These are phyloP conservation scores for Fusarium sp. DNA, from an alignment of 2,329 filamentous ascomycete species.

Conservation along the genomic window DNA sequence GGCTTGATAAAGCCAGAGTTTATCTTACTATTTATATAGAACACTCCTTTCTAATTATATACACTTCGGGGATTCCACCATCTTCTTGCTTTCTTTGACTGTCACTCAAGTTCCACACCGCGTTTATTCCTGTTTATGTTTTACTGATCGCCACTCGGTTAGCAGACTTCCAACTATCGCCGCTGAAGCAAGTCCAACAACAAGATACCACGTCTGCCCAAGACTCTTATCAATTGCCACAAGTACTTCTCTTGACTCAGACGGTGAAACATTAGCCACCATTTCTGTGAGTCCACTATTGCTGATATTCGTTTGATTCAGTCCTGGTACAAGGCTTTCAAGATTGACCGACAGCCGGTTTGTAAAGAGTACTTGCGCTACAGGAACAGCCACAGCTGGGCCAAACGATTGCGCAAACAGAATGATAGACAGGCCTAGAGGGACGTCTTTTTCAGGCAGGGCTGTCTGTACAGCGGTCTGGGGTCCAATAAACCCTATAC, in stretches of 20 bases:
- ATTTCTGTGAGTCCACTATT: slow-evolving; percentile 16
- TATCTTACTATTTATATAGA: not conserved
- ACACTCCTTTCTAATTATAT: slow-evolving; percentile 18
- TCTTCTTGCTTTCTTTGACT: not conserved
- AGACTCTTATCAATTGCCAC: slow-evolving; percentile 5
- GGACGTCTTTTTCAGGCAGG: slow-evolving; percentile 18
- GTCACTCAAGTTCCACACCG: too few relatives aligned
- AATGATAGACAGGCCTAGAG: slow-evolving; percentile 40
- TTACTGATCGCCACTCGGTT: slow-evolving; percentile 29
- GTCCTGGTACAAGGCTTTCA: not conserved
- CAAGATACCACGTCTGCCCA: slow-evolving; percentile 24
- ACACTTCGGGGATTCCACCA: not conserved
- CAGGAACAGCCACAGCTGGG: slow-evolving; percentile 25
- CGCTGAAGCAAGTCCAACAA: slow-evolving; percentile 18
- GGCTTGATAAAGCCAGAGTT: not conserved
- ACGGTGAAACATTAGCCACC: not conserved
- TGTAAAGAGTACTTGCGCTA: slow-evolving; percentile 39
- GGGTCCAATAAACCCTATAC: slow-evolving; percentile 25
- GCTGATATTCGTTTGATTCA: not conserved
- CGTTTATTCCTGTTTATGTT: not conserved
- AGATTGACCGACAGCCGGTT: slow-evolving; percentile 29
- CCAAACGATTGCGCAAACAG: slow-evolving; percentile 42
- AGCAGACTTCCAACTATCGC: slow-evolving; percentile 24
- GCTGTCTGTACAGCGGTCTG: slow-evolving; percentile 29
- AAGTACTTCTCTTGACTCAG: not conserved